Evolutionary conservation across 2,329 filamentous ascomycete genomes (phyloP).

Genomic region (Akanthomyces dipterigenus): DNA sequence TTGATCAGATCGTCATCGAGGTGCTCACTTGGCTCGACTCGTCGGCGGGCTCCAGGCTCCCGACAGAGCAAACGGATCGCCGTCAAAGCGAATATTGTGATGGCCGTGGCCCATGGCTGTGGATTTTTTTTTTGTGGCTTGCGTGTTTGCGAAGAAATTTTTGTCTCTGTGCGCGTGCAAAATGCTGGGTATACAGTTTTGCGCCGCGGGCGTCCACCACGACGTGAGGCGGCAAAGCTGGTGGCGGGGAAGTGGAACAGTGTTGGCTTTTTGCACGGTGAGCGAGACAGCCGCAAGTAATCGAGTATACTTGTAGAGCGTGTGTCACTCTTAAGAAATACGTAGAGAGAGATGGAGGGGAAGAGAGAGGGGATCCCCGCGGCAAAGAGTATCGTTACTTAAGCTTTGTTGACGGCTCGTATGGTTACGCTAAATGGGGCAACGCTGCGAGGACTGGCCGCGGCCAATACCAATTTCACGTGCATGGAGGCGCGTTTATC

Average conservation of each 20-base stretch:
- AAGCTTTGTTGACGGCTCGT: background rate
- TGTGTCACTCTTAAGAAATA: background rate
- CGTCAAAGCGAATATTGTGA: slow-evolving; percentile 30
- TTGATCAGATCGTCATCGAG: background rate
- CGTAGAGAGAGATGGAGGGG: too few species aligned
- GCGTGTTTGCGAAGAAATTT: background rate
- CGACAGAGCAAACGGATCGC: slow-evolving; percentile 26
- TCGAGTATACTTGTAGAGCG: background rate
- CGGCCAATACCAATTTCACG: background rate
- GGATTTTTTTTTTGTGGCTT: too few species aligned
- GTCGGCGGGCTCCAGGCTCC: slow-evolving; percentile 34
- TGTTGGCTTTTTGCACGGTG: slow-evolving; percentile 2
- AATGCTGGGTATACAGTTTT: background rate
- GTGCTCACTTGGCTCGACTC: slow-evolving; percentile 30
- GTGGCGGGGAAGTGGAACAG: slow-evolving; percentile 12
- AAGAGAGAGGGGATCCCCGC: background rate
- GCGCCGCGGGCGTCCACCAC: slow-evolving; percentile 8
- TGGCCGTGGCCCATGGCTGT: slow-evolving; percentile 22
- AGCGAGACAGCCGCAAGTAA: background rate
- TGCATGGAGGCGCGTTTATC: background rate
- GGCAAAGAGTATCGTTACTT: background rate
- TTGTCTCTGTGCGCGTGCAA: background rate
- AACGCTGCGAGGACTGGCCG: background rate
- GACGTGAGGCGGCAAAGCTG: slow-evolving; percentile 16
- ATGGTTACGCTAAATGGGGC: background rate